Conservation (phyloP, 2,329 filamentous ascomycete genomes). For the Magnaporthiopsis incrustans region DNA sequence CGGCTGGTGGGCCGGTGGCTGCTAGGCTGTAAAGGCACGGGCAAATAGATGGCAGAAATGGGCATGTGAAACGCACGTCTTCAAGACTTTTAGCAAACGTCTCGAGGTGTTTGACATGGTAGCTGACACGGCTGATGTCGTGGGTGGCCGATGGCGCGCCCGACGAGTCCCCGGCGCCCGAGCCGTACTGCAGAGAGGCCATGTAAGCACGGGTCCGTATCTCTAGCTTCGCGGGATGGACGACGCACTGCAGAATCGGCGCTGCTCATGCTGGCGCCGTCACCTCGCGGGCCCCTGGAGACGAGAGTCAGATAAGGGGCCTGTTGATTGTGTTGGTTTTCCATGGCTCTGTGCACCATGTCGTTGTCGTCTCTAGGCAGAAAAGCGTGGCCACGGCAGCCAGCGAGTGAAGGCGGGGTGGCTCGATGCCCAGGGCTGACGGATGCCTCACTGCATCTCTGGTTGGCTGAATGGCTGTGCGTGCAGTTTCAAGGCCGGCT, state of each 20-base stretch:
- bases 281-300: constrained; percentile 34
- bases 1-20: neutral
- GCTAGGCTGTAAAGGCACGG: neutral
- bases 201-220: constrained; percentile 18
- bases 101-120: constrained; percentile 48
- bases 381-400: neutral
- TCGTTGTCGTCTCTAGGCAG: neutral
- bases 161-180: constrained; percentile 27
- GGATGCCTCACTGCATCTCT: constrained; percentile 1
- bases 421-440: neutral
- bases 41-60: neutral
- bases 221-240: neutral
- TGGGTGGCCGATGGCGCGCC: constrained; percentile 38
- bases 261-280: constrained; percentile 37
- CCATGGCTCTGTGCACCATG: neutral
- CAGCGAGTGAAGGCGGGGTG: neutral
- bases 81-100: constrained; percentile 47
- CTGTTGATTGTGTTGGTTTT: constrained; percentile 30
- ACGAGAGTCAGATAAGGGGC: constrained; percentile 46
- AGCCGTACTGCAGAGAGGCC: constrained; percentile 32
- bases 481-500: neutral
- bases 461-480: neutral
- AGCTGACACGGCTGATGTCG: constrained; percentile 49
- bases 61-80: constrained; percentile 32
- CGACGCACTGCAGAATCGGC: constrained; percentile 40